Evolutionary conservation across 352 stramenopile genomes (phyloP), one percentile per base, ranked within the genome.

Genomic region (Pythium dissimile): DNA sequence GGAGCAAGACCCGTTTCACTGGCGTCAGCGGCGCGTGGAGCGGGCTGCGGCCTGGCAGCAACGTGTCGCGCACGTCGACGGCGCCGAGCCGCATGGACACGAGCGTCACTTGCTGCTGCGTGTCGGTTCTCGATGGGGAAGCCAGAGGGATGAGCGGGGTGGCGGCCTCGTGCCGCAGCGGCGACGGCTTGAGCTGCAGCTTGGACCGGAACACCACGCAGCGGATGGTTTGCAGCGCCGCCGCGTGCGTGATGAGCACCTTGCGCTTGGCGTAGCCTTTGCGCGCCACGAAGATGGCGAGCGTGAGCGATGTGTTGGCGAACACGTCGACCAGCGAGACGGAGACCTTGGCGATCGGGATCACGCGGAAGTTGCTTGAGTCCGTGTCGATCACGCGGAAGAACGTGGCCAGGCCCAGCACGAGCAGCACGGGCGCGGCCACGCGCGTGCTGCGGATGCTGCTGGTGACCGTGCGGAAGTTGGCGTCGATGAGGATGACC

Each of bases 281-380:
- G 13, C 63, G 69, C 30, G 59, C 56, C 8, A 78, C 56, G 27
- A 78, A 78, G 21, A 72, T 39, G 10, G 66, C 54, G 6, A 81
- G 68, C 24, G 69, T 81, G 31, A 71, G 30, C 11, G 66, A 53
- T 7, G 69, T 68, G 46, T 78, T 81, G 30, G 58, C 47, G n/a
- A 75, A 81, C n/a, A 81, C 45, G 26, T 73, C 72, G 8, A 75
- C 21, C 41, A 78, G 41, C 13, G 54, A 38, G 3, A 78, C 38
- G 3, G 55, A 58, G 38, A 74, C 59, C 24, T 71, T 52, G 9
- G 44, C 47, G 26, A 70, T 54, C 5, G 42, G 44, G 12, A 73
- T 63, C 3, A 34, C 30, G 39, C 51, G 38, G 46, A 62, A 64
- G 42, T 67, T 62, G 21, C 1, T 23, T 9, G 45, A 32, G 5